These are phyloP conservation scores for Panaeolus papilionaceus DNA, from an alignment of 768 basidiomycete species.

Conservation along the genomic window DNA sequence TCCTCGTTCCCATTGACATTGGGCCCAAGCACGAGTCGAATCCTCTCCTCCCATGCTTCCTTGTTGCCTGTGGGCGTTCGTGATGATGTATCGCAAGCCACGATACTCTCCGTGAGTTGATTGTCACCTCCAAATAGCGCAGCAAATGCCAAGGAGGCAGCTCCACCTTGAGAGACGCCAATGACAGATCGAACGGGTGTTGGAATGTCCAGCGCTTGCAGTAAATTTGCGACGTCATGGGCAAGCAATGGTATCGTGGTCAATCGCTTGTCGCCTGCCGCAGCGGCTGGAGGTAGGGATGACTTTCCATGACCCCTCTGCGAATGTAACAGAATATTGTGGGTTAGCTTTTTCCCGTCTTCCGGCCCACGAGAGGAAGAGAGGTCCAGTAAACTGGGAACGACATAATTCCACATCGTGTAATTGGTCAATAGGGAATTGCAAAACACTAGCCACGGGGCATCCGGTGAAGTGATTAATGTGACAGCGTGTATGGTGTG, in stretches of 20 bases:
- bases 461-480: slow-evolving; percentile 41
- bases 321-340: slow-evolving; percentile 56
- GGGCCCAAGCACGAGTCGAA: slow-evolving; percentile 40
- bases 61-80: slow-evolving; percentile 51
- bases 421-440: slow-evolving; percentile 57
- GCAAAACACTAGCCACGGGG: slow-evolving; percentile 57
- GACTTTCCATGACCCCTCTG: slow-evolving; percentile 60
- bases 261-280: slow-evolving; percentile 19
- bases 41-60: slow-evolving; percentile 55
- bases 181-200: slow-evolving; percentile 51
- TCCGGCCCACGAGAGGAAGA: slow-evolving; percentile 15
- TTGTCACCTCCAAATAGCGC: slow-evolving; percentile 38
- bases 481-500: slow-evolving; percentile 51
- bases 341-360: slow-evolving; percentile 25
- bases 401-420: slow-evolving; percentile 52
- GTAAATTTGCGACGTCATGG: slow-evolving; percentile 47
- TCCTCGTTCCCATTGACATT: slow-evolving; percentile 21
- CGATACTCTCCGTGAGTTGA: slow-evolving; percentile 39
- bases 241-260: slow-evolving; percentile 53
- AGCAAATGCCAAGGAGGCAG: slow-evolving; percentile 53
- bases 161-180: slow-evolving; percentile 62
- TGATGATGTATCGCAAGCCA: slow-evolving; percentile 56
- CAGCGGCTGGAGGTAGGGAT: slow-evolving; percentile 32
- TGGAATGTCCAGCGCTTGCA: slow-evolving; percentile 40
- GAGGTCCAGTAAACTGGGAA: slow-evolving; percentile 45